Evolutionary conservation across 2,329 filamentous ascomycete species (phyloP).

Genomic region (Fusarium sp.): DNA sequence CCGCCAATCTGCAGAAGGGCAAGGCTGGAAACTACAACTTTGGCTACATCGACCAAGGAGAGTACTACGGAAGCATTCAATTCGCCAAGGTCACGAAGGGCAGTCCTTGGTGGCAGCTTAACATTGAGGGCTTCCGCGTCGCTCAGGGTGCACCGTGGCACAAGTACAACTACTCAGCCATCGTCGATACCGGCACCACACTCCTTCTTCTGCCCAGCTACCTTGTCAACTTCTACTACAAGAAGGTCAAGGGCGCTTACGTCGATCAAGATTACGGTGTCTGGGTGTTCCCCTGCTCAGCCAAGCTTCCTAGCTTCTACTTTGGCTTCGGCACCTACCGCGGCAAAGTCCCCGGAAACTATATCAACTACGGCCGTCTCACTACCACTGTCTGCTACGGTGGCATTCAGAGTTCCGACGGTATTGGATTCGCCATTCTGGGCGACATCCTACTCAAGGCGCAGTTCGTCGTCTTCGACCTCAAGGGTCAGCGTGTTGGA

Average conservation of each 20-base stretch:
- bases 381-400: constrained; percentile 47
- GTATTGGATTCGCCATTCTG: constrained; percentile 51
- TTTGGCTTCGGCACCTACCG: constrained; percentile 49
- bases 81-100: constrained; percentile 62
- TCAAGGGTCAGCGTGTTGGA: constrained; percentile 45
- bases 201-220: constrained; percentile 66
- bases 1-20: constrained; percentile 47
- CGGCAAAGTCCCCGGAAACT: constrained; percentile 49
- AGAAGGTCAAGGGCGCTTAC: constrained; percentile 60
- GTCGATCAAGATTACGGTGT: constrained; percentile 59
- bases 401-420: constrained; percentile 50
- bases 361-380: constrained; percentile 50
- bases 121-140: constrained; percentile 63
- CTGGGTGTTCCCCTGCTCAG: constrained; percentile 66
- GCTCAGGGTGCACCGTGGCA: constrained; percentile 46
- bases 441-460: constrained; percentile 55
- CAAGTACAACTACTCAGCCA: constrained; percentile 56
- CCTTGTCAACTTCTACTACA: constrained; percentile 69
- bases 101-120: constrained; percentile 71
- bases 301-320: constrained; percentile 56
- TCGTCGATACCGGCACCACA: constrained; percentile 77
- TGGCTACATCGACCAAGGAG: constrained; percentile 61
- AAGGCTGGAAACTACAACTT: constrained; percentile 52
- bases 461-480: constrained; percentile 55
- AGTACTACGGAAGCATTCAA: constrained; percentile 66